Evolutionary conservation across 352 stramenopile genomes (phyloP), one percentile per base, ranked within the genome.

Genomic region (Globisporangium irregulare): DNA sequence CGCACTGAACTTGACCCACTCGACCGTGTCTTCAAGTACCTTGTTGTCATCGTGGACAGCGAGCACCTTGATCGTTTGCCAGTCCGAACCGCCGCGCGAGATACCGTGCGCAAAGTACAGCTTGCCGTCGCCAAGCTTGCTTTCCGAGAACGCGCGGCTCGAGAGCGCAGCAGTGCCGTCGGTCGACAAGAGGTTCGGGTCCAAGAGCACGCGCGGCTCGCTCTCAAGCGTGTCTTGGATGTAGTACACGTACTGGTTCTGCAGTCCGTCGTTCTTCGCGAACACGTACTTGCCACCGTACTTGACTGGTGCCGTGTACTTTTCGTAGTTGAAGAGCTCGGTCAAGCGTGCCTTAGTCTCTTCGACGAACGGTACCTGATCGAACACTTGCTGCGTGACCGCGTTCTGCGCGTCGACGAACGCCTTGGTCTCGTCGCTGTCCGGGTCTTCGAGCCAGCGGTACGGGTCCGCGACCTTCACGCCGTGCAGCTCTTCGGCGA

Each of bases 311-410:
- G 79, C 86, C 58, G 86, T 90, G 73, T 79, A 95, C 69, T 96
- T 95, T 70, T 96, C 89, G 64, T 96, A 96, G 75, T 95, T 91
- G 74, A 93, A 97, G 0, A 96, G 76, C 58, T 95, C 84, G 46
- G 82, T 93, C 70, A 95, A 79, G 38, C 89, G 84, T 57, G 75
- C 67, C 68, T 93, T 91, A 36, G 84, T 92, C 63, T 93, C 85
- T 14, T 78, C 71, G n/a, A 92, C 73, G 69, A 74, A 90, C 51
- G 80, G 87, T 43, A 94, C 71, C 29, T 91, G 64, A 48, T 74
- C 65, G 55, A 94, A 84, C 38, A 92, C 80, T 24, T 84, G 64
- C 68, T 91, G 79, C 38, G 86, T 92, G 36, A 82, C 73, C 55
- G 78, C 73, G 72, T 92, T 95, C 70, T 97, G 86, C 22, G 82